These are phyloP conservation scores for Cercospora sp. DNA, from an alignment of 2,329 filamentous ascomycete genomes.

Conservation along the genomic window DNA sequence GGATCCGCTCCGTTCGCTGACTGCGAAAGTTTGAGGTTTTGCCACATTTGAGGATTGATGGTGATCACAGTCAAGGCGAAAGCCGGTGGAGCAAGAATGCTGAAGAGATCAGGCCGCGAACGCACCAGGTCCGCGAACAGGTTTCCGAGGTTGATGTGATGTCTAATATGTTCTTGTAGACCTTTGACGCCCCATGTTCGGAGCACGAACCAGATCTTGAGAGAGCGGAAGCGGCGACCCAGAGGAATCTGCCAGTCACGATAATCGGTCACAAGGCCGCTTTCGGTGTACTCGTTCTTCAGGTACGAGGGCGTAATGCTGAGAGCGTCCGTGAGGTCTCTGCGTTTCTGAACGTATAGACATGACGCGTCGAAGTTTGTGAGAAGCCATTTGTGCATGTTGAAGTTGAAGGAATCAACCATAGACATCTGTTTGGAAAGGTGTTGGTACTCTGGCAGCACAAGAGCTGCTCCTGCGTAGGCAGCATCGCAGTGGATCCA, in stretches of 20 bases:
- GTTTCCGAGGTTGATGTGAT: slow-evolving; percentile 68
- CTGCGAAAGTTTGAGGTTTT: slow-evolving; percentile 34
- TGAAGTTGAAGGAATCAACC: slow-evolving; percentile 90
- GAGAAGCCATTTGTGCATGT: slow-evolving; percentile 97
- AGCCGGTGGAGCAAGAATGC: slow-evolving; percentile 68
- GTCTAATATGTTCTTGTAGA: slow-evolving; percentile 69
- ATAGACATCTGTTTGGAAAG: slow-evolving; percentile 60
- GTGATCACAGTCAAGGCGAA: slow-evolving; percentile 80
- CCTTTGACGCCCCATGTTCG: slow-evolving; percentile 77
- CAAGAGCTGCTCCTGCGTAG: slow-evolving; percentile 82
- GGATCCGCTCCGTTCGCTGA: slow-evolving; percentile 32
- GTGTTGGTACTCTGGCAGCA: slow-evolving; percentile 77
- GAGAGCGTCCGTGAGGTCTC: slow-evolving; percentile 75
- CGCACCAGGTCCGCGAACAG: slow-evolving; percentile 64
- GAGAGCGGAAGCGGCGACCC: slow-evolving; percentile 78
- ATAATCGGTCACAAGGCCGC: slow-evolving; percentile 87
- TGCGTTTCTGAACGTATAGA: slow-evolving; percentile 73
- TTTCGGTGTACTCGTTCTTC: slow-evolving; percentile 75
- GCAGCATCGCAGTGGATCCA: slow-evolving; percentile 96
- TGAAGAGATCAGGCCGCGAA: slow-evolving; percentile 67
- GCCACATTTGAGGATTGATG: slow-evolving; percentile 50
- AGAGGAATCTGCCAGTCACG: slow-evolving; percentile 97
- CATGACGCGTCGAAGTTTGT: slow-evolving; percentile 88
- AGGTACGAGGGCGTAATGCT: slow-evolving; percentile 80
- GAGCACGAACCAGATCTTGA: slow-evolving; percentile 96